A percentile compares a stretch with the other conserved stretches of the same genome.
Conservation (phyloP, 768 basidiomycete species). For the Phaeotremella skinneri region DNA sequence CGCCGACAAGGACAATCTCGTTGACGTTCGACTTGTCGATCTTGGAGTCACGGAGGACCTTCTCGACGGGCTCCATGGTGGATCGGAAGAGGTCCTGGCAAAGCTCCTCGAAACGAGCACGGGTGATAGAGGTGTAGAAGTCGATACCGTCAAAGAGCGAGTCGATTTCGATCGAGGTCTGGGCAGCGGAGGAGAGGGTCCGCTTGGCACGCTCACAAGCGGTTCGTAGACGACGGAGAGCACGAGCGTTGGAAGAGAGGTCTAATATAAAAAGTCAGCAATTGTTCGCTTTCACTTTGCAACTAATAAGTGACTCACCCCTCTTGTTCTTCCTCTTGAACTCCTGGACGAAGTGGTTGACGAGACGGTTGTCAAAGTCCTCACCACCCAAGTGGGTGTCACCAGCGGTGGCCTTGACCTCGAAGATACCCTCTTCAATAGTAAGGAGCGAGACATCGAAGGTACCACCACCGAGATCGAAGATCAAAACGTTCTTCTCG, state of each 20-base stretch:
- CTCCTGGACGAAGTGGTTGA: slow-evolving; percentile 80
- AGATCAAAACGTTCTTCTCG: slow-evolving; percentile 94
- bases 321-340: slow-evolving; percentile 92
- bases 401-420: slow-evolving; percentile 92
- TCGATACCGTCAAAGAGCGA: slow-evolving; percentile 96
- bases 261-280: slow-evolving; percentile 58
- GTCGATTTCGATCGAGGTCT: slow-evolving; percentile 97
- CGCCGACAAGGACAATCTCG: slow-evolving; percentile 60
- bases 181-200: slow-evolving; percentile 92
- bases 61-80: slow-evolving; percentile 72
- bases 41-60: slow-evolving; percentile 95
- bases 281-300: not conserved
- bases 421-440: slow-evolving; percentile 81
- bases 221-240: slow-evolving; percentile 88
- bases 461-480: slow-evolving; percentile 97
- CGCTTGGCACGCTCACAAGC: slow-evolving; percentile 99
- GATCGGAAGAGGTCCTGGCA: slow-evolving; percentile 54
- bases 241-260: slow-evolving; percentile 94
- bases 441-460: slow-evolving; percentile 97
- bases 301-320: slow-evolving; percentile 27
- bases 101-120: slow-evolving; percentile 70
- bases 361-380: slow-evolving; percentile 91
- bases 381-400: slow-evolving; percentile 94
- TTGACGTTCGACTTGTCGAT: slow-evolving; percentile 94
- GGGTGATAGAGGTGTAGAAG: slow-evolving; percentile 96